Evolutionary conservation across 257 asterid species (phyloP), one percentile per base, ranked within the genome.

Genomic region (Hygrophila difformis): DNA sequence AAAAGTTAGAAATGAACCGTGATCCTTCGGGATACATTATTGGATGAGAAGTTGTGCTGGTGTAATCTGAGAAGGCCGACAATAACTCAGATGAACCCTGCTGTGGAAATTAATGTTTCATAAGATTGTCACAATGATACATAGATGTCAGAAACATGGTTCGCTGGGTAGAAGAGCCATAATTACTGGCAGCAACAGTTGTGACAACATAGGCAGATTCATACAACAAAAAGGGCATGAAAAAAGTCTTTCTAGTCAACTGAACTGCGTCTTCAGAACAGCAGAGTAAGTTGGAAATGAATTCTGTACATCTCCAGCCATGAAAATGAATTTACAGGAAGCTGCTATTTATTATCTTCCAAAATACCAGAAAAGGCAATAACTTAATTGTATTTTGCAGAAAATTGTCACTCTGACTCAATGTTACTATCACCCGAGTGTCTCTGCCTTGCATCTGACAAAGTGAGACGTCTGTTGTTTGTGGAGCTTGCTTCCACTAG

Each of bases 251-350:
- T 69, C 78, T 60, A 61, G 60, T 72, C 71, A 61, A 69, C 75
- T 60, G 78, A 63, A 75, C 59, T 57, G 55, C 53, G 48, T 60
- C 65, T 56, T 70, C 84, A 81, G 89, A 63, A 67, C 64, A 74
- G 56, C 66, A 67, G 65, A 56, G 62, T 63, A 68, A 58, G 76
- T 54, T 70, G 63, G 65, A 72, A 64, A 59, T 63, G 63, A n/a
- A n/a, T 56, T 66, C 70, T 76, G 78, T 71, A 76, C 84, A 81
- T 75, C 69, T 67, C 84, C 91, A 76, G 65, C 61, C 61, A 61
- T 40, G 77, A 82, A 71, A 76, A 73, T 66, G 74, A 69, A 75
- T 79, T 74, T 75, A 79, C 94, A 81, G 50, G 80, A 70, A 70
- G 72, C 70, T 61, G 66, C 67, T 59, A 68, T 74, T 70, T 73